Evolutionary conservation across 768 basidiomycete genomes (phyloP).

Genomic region (Termitomyces sp.): DNA sequence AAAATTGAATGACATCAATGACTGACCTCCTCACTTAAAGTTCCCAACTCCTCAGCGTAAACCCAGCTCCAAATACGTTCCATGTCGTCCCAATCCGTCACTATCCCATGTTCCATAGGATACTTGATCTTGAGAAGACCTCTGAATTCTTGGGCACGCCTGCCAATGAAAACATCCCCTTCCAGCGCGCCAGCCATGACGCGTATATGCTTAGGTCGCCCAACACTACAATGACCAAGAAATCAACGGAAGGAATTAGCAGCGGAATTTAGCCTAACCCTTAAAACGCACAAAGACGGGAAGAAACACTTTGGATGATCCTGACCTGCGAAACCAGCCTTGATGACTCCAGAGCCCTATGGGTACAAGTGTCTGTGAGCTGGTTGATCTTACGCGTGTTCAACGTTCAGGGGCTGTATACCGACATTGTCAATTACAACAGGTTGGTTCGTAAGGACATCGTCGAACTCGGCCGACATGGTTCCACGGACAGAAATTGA

Average conservation of each 20-base stretch:
- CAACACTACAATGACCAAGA: constrained; percentile 55
- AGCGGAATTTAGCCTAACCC: constrained; percentile 26
- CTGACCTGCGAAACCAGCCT: constrained; percentile 98
- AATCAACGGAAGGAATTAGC: constrained; percentile 20
- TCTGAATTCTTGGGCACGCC: constrained; percentile 91
- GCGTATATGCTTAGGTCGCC: constrained; percentile 94
- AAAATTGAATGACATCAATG: constrained; percentile 5
- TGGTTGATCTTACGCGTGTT: constrained; percentile 10
- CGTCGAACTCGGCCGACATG: constrained; percentile 87
- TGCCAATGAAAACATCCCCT: constrained; percentile 94
- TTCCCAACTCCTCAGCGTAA: constrained; percentile 92
- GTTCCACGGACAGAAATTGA: constrained; percentile 8
- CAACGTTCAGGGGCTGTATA: constrained; percentile 12
- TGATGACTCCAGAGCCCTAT: constrained; percentile 97
- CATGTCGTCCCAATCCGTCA: constrained; percentile 99
- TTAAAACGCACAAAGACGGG: constrained; percentile 85
- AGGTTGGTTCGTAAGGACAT: constrained; percentile 95
- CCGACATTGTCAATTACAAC: constrained; percentile 98
- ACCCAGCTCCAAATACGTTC: constrained; percentile 99
- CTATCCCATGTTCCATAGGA: constrained; percentile 98
- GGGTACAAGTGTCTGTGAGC: constrained; percentile 15
- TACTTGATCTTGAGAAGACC: constrained; percentile 98
- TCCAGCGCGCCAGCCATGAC: constrained; percentile 98
- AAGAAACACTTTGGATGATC: constrained; percentile 99
- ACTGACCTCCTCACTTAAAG: constrained; percentile 90